Conservation (phyloP, 306 rosid genomes). For the Begonia peltatifolia region DNA sequence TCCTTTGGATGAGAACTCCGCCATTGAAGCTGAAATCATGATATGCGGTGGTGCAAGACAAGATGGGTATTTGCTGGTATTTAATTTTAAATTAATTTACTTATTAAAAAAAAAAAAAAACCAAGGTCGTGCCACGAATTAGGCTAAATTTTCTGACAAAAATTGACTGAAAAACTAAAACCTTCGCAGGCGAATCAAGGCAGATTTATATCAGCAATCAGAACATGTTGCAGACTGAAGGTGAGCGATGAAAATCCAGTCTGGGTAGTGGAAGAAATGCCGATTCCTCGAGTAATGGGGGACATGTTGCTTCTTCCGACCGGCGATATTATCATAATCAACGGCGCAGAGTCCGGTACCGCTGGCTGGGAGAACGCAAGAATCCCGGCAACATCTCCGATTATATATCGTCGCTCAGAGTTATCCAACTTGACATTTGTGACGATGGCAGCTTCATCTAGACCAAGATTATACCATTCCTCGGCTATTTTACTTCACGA, state of each 20-base stretch:
- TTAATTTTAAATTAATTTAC: not conserved
- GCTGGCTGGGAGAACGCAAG: conserved; percentile 67
- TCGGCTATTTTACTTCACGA: conserved; percentile 33
- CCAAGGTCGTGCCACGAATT: too few relatives aligned
- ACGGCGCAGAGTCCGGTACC: conserved; percentile 40
- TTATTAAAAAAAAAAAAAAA: too few relatives aligned
- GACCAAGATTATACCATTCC: conserved; percentile 60
- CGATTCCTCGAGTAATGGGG: conserved; percentile 52
- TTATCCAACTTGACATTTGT: conserved; percentile 3
- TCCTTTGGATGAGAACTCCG: conserved; percentile 24
- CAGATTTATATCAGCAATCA: conserved; percentile 17
- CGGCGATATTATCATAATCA: conserved; percentile 47
- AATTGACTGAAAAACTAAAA: too few relatives aligned
- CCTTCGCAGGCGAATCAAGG: conserved; percentile 2
- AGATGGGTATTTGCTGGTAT: conserved; percentile 15
- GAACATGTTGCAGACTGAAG: conserved; percentile 39
- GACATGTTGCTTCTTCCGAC: conserved; percentile 61
- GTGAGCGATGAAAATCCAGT: conserved; percentile 26
- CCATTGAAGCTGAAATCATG: conserved; percentile 31
- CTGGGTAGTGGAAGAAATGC: conserved; percentile 67
- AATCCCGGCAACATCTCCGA: conserved; percentile 27
- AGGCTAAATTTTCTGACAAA: too few relatives aligned
- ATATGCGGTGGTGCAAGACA: conserved; percentile 64
- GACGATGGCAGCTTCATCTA: conserved; percentile 27
- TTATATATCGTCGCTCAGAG: conserved; percentile 23